phyloP scores from a whole-genome alignment of 192 early-diverging fungal species.

The Gryganskiella cystojenkinii region DNA sequence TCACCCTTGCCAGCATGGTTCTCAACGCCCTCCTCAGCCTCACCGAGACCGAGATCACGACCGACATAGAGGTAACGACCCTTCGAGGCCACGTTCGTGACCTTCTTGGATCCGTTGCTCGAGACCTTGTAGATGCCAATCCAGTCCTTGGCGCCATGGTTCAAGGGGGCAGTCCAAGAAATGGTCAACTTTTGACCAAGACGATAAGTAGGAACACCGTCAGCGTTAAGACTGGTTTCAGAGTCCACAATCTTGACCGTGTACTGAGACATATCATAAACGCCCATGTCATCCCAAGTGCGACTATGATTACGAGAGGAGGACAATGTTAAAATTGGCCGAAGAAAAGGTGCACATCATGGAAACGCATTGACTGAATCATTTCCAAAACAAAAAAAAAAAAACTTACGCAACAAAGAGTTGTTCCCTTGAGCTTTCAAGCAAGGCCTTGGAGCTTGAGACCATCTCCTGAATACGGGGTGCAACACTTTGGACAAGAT shows the following conservation, averaged over 20 bases:
- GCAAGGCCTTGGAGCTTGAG: conserved; percentile 54
- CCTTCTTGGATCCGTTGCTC: conserved; percentile 75
- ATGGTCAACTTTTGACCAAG: conserved; percentile 84
- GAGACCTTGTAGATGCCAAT: conserved; percentile 90
- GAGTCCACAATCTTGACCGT: conserved; percentile 38
- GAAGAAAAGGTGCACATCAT: no score
- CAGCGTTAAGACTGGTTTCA: conserved; percentile 10
- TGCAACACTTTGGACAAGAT: conserved; percentile 62
- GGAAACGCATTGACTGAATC: background rate
- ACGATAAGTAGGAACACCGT: conserved; percentile 56
- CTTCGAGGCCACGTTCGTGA: conserved; percentile 83
- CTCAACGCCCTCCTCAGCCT: conserved; percentile 64
- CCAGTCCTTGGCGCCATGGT: conserved; percentile 87
- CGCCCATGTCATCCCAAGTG: conserved; percentile 54
- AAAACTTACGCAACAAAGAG: conserved; percentile 49
- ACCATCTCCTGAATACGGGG: conserved; percentile 62
- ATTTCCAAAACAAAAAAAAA: background rate
- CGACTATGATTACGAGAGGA: conserved; percentile 15
- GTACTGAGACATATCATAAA: conserved; percentile 56
- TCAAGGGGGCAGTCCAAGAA: conserved; percentile 79
- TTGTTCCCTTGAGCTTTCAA: conserved; percentile 52
- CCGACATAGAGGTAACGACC: conserved; percentile 76
- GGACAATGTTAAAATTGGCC: background rate
- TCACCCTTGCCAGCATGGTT: conserved; percentile 59
- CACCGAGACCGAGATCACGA: conserved; percentile 59